Evolutionary conservation across 2,329 filamentous ascomycete species (phyloP).

Genomic region (Apiospora saccharicola): DNA sequence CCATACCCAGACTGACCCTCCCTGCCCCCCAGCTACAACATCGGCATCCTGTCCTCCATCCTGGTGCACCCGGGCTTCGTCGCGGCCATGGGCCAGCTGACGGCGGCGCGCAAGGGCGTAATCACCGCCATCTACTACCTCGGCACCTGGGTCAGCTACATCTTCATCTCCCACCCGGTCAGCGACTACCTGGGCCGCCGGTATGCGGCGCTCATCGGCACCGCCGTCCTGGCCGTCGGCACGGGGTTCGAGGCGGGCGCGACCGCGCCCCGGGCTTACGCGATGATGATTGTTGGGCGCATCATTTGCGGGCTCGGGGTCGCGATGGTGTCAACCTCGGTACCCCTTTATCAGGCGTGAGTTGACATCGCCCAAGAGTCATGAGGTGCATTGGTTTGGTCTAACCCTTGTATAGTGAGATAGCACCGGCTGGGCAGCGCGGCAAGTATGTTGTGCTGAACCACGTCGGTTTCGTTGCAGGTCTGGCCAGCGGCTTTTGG

Average conservation of each 20-base stretch:
- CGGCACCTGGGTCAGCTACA: constrained; percentile 62
- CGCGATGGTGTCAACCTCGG: constrained; percentile 62
- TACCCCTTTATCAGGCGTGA: constrained; percentile 65
- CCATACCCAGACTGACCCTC: background rate
- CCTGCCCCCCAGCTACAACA: constrained; percentile 51
- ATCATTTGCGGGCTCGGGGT: constrained; percentile 61
- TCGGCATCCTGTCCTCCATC: constrained; percentile 63
- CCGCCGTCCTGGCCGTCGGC: constrained; percentile 55
- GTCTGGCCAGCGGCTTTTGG: constrained; percentile 63
- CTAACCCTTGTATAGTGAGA: constrained; percentile 52
- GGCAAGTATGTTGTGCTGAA: constrained; percentile 66
- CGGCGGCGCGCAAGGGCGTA: constrained; percentile 55
- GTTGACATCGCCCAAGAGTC: background rate
- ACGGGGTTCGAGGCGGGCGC: constrained; percentile 56
- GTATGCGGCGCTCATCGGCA: constrained; percentile 57
- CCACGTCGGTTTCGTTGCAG: constrained; percentile 64
- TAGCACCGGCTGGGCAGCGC: constrained; percentile 59
- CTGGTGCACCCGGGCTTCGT: constrained; percentile 63
- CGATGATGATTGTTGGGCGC: constrained; percentile 59
- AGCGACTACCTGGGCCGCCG: constrained; percentile 61
- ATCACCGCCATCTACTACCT: constrained; percentile 66
- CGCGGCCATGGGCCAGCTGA: constrained; percentile 52
- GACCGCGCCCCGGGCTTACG: constrained; percentile 48
- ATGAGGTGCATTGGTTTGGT: background rate
- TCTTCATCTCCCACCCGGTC: constrained; percentile 59